These are phyloP conservation scores for Gossypium raimondii DNA, from an alignment of 345 rosid genomes.

Conservation along the genomic window DNA sequence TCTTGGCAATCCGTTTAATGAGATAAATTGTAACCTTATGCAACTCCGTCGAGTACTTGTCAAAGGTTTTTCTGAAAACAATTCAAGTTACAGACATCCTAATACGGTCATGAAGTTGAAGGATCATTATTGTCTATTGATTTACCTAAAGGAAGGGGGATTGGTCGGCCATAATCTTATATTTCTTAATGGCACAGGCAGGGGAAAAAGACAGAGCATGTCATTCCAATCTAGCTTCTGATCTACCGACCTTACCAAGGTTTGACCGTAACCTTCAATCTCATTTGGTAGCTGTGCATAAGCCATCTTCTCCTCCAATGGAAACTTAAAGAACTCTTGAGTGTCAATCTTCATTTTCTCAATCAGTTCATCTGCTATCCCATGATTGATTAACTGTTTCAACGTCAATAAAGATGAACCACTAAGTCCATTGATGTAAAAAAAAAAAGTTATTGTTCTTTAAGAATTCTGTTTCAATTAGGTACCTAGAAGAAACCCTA, in stretches of 20 bases:
- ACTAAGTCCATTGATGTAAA: too few relatives aligned
- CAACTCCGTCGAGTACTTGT: too few relatives aligned
- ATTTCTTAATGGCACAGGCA: conserved; percentile 28
- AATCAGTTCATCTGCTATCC: conserved; percentile 26
- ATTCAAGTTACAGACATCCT: too few relatives aligned
- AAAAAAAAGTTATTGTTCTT: not conserved
- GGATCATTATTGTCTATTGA: not conserved
- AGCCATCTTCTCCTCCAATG: conserved; percentile 37
- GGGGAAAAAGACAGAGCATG: conserved; percentile 37
- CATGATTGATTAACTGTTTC: conserved; percentile 41
- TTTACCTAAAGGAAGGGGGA: conserved; percentile 39
- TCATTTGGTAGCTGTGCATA: conserved; percentile 31
- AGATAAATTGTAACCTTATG: too few relatives aligned
- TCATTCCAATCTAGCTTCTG: conserved; percentile 57
- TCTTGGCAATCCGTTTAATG: too few relatives aligned
- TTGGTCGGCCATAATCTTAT: conserved; percentile 32
- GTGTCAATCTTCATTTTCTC: conserved; percentile 35
- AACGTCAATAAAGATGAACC: not conserved
- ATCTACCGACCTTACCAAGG: conserved; percentile 37
- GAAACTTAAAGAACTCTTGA: conserved; percentile 36
- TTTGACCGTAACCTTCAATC: conserved; percentile 51
- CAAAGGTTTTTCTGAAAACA: too few relatives aligned
- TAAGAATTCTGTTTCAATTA: not conserved
- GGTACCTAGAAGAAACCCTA: conserved; percentile 62
- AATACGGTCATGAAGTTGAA: too few relatives aligned